Evolutionary conservation across 2,329 filamentous ascomycete species (phyloP).

Genomic region (Fonsecaea nubica): DNA sequence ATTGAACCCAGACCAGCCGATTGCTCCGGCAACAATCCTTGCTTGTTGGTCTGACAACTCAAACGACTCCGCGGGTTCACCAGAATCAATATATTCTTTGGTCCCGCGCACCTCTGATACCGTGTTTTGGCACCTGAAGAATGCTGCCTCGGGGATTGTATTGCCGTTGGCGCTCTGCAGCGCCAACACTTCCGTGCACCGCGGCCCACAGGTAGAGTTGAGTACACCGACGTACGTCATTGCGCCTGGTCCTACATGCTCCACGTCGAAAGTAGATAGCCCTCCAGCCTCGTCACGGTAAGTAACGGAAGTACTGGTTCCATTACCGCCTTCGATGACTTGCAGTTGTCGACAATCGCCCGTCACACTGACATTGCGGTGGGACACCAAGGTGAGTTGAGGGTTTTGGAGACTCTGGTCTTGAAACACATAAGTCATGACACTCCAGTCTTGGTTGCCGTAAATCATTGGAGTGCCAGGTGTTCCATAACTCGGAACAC

Average conservation of each 20-base stretch:
- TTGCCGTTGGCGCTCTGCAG: conserved; percentile 31
- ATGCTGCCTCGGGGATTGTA: conserved; percentile 27
- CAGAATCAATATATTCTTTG: conserved; percentile 25
- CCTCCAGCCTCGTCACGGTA: conserved; percentile 26
- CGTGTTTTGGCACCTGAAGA: conserved; percentile 38
- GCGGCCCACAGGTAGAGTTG: conserved; percentile 37
- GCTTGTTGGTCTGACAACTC: conserved; percentile 34
- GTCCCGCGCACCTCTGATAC: conserved; percentile 27
- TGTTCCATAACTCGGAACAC: conserved; percentile 23
- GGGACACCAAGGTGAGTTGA: conserved; percentile 25
- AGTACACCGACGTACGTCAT: conserved; percentile 34
- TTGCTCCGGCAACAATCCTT: conserved; percentile 36
- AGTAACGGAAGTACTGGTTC: conserved; percentile 24
- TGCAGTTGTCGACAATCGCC: conserved; percentile 26
- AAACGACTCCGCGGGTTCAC: conserved; percentile 23
- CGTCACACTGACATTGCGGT: conserved; percentile 29
- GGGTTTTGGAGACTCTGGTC: conserved; percentile 29
- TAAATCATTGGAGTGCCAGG: conserved; percentile 33
- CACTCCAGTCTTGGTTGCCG: conserved; percentile 24
- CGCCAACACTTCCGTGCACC: conserved; percentile 36
- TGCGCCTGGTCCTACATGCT: conserved; percentile 29
- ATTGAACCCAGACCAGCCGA: conserved; percentile 38
- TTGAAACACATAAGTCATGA: conserved; percentile 33
- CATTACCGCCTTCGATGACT: conserved; percentile 29
- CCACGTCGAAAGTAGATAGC: conserved; percentile 25